Conservation (phyloP, 192 early-diverging fungal species). For the Martensiomyces pterosporus region DNA sequence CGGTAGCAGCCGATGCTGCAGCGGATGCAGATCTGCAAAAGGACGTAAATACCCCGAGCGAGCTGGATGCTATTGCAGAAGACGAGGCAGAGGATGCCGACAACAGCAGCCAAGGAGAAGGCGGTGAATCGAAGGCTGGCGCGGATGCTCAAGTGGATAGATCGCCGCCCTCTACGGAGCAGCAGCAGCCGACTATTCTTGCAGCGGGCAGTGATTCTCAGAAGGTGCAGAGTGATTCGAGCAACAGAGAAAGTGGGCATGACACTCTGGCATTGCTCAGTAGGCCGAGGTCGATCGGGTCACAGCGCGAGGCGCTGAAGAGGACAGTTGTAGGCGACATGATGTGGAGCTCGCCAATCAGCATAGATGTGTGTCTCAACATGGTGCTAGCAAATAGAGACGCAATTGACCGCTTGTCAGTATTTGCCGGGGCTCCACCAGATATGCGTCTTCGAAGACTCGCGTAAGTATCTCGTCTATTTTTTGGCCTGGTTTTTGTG, state of each 20-base stretch:
- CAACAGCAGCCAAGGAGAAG: too few relatives aligned
- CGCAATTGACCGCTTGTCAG: constrained; percentile 55
- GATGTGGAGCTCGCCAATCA: constrained; percentile 27
- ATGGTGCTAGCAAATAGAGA: constrained; percentile 90
- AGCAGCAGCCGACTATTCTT: too few relatives aligned
- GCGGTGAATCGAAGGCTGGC: too few relatives aligned
- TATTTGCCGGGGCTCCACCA: constrained; percentile 59
- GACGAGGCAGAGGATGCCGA: too few relatives aligned
- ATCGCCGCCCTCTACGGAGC: too few relatives aligned
- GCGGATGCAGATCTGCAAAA: too few relatives aligned
- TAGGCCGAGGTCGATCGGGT: background rate
- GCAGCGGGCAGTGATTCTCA: background rate
- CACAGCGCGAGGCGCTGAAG: constrained; percentile 4
- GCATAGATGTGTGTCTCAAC: constrained; percentile 77
- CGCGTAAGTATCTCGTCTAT: constrained; percentile 55
- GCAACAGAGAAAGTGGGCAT: background rate
- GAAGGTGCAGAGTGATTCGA: background rate
- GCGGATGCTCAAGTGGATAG: too few relatives aligned
- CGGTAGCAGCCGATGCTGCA: background rate
- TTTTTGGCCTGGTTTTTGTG: too few relatives aligned
- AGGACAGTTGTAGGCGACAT: constrained; percentile 35
- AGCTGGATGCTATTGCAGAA: too few relatives aligned
- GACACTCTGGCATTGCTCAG: background rate
- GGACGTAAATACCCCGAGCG: too few relatives aligned
- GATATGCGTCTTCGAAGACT: constrained; percentile 53